Base-by-base conservation (phyloP, 2,329 filamentous ascomycete genomes). In the Sclerotinia sclerotiorum region DNA sequence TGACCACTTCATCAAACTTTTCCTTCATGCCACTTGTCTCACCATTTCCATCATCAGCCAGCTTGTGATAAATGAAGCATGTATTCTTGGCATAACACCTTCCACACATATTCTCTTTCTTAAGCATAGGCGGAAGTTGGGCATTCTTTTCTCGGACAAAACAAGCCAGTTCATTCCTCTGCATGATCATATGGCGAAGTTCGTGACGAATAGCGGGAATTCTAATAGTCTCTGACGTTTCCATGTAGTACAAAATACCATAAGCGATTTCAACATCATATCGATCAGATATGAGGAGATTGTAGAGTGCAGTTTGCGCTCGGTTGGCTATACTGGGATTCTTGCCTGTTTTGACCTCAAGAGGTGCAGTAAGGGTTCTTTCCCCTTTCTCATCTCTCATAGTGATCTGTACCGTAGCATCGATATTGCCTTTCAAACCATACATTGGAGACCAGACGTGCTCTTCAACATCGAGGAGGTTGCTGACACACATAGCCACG, bases 361-460 rank as follows among this genome's bases (percentile, higher is more conserved):
- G 92, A 0, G 95, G 95, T 5, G 97, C 92, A 0, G 94, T 94
- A 71, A 98, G 82, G 6, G 86, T 91, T 70, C 87, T 87, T 58
- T 82, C 80, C 42, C 86, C 83, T n/a, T 85, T 81, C 35, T 88
- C 86, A 68, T 97, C 90, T 67, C 87, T 83, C 83, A 97, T 91
- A 0, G 86, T 87, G 21, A 95, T 90, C 80, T 99, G 92, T 0
- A 99, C 91, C 0, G 95, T 98, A 39, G 95, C 95, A 80, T 99
- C 95, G 69, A 99, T 95, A 74, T 98, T 99, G 42, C 95, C 95
- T 79, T 99, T 99, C 21, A 99, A 83, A 0, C 95, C 95, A 77
- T 97, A 99, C 87, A 93, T 94, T 0, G 95, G 95, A 8, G 94
- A 98, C 95, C 95, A 99, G 39, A 99, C 89, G 77, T 98, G 95